A percentile compares a stretch with the other conserved stretches of the same genome.
These are phyloP conservation scores for Lactarius sanguifluus DNA, from an alignment of 768 basidiomycete species.

Conservation along the genomic window DNA sequence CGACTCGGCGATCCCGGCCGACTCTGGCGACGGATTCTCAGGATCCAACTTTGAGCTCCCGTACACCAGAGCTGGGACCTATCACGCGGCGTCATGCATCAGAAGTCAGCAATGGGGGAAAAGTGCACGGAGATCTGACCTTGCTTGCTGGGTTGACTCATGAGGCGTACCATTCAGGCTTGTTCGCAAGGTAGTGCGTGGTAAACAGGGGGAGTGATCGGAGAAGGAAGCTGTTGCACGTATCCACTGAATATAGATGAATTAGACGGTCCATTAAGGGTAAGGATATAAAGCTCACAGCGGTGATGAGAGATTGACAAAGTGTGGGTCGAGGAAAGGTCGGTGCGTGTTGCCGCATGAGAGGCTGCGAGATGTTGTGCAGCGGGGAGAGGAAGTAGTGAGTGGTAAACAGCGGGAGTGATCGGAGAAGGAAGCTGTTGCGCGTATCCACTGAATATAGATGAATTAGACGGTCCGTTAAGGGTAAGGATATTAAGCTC, in stretches of 20 bases:
- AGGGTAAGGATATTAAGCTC: no score
- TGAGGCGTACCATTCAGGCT: constrained; percentile 65
- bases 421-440: no score
- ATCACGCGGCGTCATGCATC: neutral
- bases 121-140: constrained; percentile 38
- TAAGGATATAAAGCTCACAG: constrained; percentile 22
- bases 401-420: no score
- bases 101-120: no score
- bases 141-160: constrained; percentile 62
- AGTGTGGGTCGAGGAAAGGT: constrained; percentile 45
- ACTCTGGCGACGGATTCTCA: constrained; percentile 53
- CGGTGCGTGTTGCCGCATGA: no score
- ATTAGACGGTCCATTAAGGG: constrained; percentile 33
- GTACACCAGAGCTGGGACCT: constrained; percentile 60
- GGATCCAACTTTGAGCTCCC: constrained; percentile 56
- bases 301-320: neutral
- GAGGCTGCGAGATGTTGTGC: no score
- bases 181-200: constrained; percentile 58
- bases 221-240: constrained; percentile 50
- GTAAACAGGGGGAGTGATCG: no score
- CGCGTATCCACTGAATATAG: no score
- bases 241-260: constrained; percentile 29
- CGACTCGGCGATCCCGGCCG: constrained; percentile 58
- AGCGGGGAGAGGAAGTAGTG: no score
- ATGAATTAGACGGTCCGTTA: no score